These are phyloP conservation scores for Pyrus communis DNA, from an alignment of 306 rosid species.

Conservation along the genomic window DNA sequence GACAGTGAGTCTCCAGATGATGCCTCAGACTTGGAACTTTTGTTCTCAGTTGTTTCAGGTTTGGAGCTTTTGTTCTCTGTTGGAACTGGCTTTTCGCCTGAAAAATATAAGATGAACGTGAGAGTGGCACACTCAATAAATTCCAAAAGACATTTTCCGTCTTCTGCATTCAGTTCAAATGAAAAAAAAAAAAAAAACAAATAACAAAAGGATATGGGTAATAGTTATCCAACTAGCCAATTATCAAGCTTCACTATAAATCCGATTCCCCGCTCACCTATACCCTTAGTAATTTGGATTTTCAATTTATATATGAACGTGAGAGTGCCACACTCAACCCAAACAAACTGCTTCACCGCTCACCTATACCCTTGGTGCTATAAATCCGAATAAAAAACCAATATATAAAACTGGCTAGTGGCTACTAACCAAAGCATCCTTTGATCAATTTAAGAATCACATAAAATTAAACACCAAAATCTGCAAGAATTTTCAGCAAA, in stretches of 20 bases:
- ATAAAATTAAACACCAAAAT: not conserved
- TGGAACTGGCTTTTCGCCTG: conserved; percentile 53
- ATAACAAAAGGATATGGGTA: not conserved
- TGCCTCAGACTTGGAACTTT: conserved; percentile 19
- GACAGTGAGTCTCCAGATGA: conserved; percentile 49
- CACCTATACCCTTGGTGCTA: not conserved
- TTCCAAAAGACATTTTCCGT: not conserved
- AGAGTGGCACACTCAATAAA: conserved; percentile 9
- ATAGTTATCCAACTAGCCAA: not conserved
- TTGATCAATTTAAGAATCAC: not conserved
- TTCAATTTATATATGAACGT: too few relatives aligned
- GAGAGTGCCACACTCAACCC: not conserved
- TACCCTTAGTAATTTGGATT: not conserved
- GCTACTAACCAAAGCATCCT: not conserved
- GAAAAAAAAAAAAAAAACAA: not conserved
- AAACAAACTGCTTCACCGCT: not conserved
- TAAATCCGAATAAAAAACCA: not conserved
- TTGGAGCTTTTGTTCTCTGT: conserved; percentile 43
- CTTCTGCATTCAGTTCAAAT: not conserved
- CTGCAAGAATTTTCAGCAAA: not conserved
- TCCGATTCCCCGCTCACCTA: not conserved
- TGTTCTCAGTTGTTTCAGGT: conserved; percentile 23
- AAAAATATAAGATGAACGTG: conserved; percentile 17
- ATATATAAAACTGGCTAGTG: not conserved
- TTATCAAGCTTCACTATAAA: not conserved